Conservation (phyloP, 179 eudicot genomes). For the Amaranthus tricolor region DNA sequence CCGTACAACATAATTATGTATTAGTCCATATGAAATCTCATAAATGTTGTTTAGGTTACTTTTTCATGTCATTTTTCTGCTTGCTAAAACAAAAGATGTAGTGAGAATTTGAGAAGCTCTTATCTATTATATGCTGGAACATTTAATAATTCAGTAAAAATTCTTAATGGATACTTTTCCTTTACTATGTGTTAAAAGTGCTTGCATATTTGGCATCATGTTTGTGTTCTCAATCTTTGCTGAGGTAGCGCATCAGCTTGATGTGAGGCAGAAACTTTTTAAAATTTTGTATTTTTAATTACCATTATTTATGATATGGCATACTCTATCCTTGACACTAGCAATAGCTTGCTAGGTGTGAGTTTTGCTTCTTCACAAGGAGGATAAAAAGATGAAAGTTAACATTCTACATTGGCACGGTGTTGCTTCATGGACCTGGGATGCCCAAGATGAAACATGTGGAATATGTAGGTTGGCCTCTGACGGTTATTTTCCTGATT, state of each 20-base stretch:
- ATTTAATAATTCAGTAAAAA: too few relatives aligned
- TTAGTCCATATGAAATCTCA: too few relatives aligned
- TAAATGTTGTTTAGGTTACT: too few relatives aligned
- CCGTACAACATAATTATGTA: too few relatives aligned
- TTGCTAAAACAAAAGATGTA: too few relatives aligned
- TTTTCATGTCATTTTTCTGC: too few relatives aligned
- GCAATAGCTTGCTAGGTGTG: neutral
- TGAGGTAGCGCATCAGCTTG: neutral
- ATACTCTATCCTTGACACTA: neutral
- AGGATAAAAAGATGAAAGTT: constrained; percentile 58
- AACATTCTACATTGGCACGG: constrained; percentile 90
- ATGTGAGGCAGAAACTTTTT: neutral
- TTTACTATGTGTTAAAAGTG: too few relatives aligned
- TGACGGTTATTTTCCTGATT: constrained; percentile 97
- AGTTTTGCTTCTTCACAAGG: constrained; percentile 21
- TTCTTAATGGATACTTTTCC: too few relatives aligned
- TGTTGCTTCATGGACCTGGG: constrained; percentile 99
- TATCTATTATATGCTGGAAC: too few relatives aligned
- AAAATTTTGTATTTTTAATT: neutral
- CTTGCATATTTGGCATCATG: too few relatives aligned
- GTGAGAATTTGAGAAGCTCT: too few relatives aligned
- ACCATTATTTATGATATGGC: neutral
- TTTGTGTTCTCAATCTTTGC: neutral
- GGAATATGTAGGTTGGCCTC: constrained; percentile 95
- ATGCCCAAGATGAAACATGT: constrained; percentile 94